Evolutionary conservation across 225 moss, liverwort and hornwort genomes (phyloP), one percentile per base, ranked within the genome.

Genomic region (Sphagnum tenellum): DNA sequence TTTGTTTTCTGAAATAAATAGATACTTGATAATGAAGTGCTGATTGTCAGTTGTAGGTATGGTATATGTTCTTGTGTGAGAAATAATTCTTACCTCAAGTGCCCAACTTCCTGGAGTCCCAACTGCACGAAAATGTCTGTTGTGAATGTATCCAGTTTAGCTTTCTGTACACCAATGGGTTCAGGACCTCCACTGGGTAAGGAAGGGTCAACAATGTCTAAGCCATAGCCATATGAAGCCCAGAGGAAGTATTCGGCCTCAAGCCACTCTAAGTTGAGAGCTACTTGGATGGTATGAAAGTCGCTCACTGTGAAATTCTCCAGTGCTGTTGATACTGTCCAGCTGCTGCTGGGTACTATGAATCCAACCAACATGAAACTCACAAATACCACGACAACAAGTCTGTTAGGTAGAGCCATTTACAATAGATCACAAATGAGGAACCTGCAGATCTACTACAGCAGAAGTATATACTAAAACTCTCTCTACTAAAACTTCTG

Each of bases 201-300:
- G 12, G 72, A 11, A 0, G 74, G 75, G 2, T 73, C 80, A 64
- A 83, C 82, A 2, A 71, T 47, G 49, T 89, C 85, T 4, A 89
- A 73, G 0, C 89, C 89, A 60, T 63, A 82, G 0, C 89, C 89
- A 52, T 86, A 89, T 0, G 66, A 82, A 0, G 75, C 70, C 3
- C 76, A 62, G 44, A 89, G 4, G 46, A 89, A 89, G 60, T 83
- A 89, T 45, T 89, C 86, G 0, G 86, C 83, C 57, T 82, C 76
- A 10, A 86, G 12, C 53, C 81, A 86, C 81, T 89, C 86, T 0
- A 75, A 72, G 64, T 89, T 86, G 44, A 86, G 10, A 3, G 77
- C 52, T 5, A 81, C 78, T 53, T 86, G 81, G 29, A 83, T 64
- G 29, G 77, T 75, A 12, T 89, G 78, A 5, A 79, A 48, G 46